Percentiles rank a stretch among this genome's conserved stretches.
Evolutionary conservation across 78 protist species (phyloP).

Genomic region (Reticulomyxa filosa): DNA sequence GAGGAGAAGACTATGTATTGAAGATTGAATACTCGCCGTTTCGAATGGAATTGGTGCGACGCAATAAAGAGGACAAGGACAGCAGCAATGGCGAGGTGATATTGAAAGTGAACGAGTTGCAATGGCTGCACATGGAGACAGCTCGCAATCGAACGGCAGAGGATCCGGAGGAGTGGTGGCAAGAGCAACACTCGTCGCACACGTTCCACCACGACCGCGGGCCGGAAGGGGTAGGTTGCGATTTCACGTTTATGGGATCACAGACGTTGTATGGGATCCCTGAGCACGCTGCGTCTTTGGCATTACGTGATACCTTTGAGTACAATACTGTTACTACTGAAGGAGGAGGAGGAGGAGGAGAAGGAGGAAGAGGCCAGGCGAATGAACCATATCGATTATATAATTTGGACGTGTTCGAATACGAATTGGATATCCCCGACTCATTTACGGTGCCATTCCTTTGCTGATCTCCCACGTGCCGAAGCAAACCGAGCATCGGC

Average conservation of each 20-base stretch:
- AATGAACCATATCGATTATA: conserved; percentile 72
- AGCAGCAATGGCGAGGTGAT: too few species aligned
- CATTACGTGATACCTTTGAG: conserved; percentile 31
- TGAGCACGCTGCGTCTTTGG: conserved; percentile 55
- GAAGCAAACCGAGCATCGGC: background rate
- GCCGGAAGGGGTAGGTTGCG: conserved; percentile 30
- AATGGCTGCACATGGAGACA: too few species aligned
- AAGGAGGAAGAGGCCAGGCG: background rate
- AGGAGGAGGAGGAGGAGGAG: background rate
- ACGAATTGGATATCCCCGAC: conserved; percentile 48
- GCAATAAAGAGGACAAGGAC: too few species aligned
- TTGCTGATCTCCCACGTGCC: conserved; percentile 50
- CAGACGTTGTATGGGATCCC: conserved; percentile 70
- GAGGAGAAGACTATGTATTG: too few species aligned
- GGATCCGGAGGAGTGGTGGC: conserved; percentile 17
- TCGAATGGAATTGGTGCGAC: too few species aligned
- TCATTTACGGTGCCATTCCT: conserved; percentile 84
- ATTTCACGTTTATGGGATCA: conserved; percentile 38
- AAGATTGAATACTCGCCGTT: too few species aligned
- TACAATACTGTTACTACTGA: background rate
- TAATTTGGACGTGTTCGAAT: conserved; percentile 77
- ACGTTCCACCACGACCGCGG: too few species aligned
- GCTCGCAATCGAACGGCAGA: too few species aligned
- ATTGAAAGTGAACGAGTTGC: too few species aligned
- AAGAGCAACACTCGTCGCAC: conserved; percentile 19